Base-by-base conservation (phyloP, 345 rosid genomes). In the Populus pruinosa region DNA sequence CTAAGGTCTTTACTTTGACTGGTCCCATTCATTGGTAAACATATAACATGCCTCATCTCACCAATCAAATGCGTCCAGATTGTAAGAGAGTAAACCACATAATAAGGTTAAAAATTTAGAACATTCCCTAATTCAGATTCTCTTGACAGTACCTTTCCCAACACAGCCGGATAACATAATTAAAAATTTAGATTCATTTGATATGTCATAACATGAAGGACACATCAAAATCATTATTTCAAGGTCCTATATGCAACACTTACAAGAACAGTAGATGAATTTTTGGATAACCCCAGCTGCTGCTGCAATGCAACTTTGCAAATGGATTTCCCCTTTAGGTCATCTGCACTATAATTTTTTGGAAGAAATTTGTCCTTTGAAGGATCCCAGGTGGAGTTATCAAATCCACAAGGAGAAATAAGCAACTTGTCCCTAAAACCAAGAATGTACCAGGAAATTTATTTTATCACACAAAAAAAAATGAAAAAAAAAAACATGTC, bases 311-410 rank as follows among this genome's bases (percentile, higher is more conserved):
- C 87, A 75, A 80, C 85, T 84, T 84, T 89, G 77, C 96, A 92
- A 66, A 73, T 83, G 80, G 83, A 67, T 84, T 91, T 91, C 41
- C 96, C 93, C 74, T 81, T 70, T 83, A 90, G 50, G 86, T 91
- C 85, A 75, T 87, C 88, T 77, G 80, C 77, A 76, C 82, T 83
- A 80, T 85, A 91, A 76, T 79, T 91, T 81, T 83, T 80, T 35
- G 91, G 90, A 82, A 91, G 90, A 86, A 80, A 86, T 81, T 73
- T 84, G 81, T 91, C 93, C 69, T 18, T 84, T 27, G 87, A 83
- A 79, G 96, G 96, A 88, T 92, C 87, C 96, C 96, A 92, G 61
- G 50, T 78, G 78, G 89, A 82, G 74, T 67, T 78, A 69, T 90
- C 88, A 71, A 88, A 81, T 63, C 91, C 96, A 81, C 21, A 82